Evolutionary conservation across 1,284 basidiomycete genomes (phyloP).

Genomic region (Tylopilus sp.): DNA sequence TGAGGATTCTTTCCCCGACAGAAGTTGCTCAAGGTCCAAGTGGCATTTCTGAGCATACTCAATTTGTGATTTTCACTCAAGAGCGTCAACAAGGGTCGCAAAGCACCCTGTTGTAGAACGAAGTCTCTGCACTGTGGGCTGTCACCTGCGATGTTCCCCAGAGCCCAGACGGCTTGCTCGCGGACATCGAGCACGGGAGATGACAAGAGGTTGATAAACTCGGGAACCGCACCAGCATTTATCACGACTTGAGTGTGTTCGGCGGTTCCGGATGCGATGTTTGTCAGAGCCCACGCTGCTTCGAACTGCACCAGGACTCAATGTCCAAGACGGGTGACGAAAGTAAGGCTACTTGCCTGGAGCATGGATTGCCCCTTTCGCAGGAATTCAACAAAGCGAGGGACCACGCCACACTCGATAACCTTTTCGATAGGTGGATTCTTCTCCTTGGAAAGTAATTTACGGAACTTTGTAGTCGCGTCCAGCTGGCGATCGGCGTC

Average conservation of each 20-base stretch:
- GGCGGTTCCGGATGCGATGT: conserved; percentile 98
- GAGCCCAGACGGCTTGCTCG: conserved; percentile 96
- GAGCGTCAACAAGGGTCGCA: conserved; percentile 69
- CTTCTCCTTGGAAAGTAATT: conserved; percentile 98
- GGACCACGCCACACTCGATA: conserved; percentile 96
- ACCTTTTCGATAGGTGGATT: conserved; percentile 99
- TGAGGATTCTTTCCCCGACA: conserved; percentile 96
- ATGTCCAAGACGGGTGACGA: background rate
- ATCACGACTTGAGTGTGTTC: conserved; percentile 99
- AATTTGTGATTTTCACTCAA: conserved; percentile 90
- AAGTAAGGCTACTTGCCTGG: conserved; percentile 61
- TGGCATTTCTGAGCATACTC: conserved; percentile 96
- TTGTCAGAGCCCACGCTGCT: conserved; percentile 99
- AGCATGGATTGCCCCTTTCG: conserved; percentile 89
- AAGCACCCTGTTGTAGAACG: conserved; percentile 75
- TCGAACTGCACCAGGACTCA: conserved; percentile 72
- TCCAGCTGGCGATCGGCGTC: conserved; percentile 91
- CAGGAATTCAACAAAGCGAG: conserved; percentile 96
- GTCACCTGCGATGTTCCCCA: conserved; percentile 96
- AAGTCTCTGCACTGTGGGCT: conserved; percentile 93
- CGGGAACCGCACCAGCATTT: conserved; percentile 90
- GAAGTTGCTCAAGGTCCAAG: conserved; percentile 98
- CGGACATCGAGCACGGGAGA: conserved; percentile 88
- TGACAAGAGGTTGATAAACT: conserved; percentile 92
- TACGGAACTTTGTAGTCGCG: conserved; percentile 96